Percentiles rank a stretch among this genome's conserved stretches.
Evolutionary conservation across 2,329 filamentous ascomycete genomes (phyloP).

Genomic region (Thielaviopsis cerberus): DNA sequence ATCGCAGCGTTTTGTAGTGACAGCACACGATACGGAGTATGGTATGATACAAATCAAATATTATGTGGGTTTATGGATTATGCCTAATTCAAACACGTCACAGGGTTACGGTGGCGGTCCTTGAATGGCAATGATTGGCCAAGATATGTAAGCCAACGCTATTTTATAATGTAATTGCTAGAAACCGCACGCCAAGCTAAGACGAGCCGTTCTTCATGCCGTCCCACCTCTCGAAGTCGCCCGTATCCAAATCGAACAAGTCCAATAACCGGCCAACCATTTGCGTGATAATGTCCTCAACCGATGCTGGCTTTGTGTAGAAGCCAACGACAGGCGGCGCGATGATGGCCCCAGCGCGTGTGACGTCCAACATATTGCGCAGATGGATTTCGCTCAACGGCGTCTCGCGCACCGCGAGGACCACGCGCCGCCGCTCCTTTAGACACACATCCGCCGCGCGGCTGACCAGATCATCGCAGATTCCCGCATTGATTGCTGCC

Average conservation of each 20-base stretch:
- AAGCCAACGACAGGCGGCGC: constrained; percentile 27
- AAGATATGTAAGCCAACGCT: too few species aligned
- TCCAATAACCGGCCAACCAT: constrained; percentile 29
- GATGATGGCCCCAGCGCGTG: constrained; percentile 23
- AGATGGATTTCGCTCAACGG: constrained; percentile 29
- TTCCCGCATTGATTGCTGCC: constrained; percentile 23
- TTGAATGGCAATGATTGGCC: too few species aligned
- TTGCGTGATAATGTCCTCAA: constrained; percentile 26
- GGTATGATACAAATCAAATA: too few species aligned
- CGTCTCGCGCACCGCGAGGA: constrained; percentile 25
- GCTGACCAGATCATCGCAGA: constrained; percentile 26
- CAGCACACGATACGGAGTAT: too few species aligned
- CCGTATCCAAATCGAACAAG: constrained; percentile 23
- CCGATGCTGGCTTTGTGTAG: constrained; percentile 22
- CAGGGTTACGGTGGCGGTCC: too few species aligned
- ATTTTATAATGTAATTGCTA: too few species aligned
- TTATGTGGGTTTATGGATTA: too few species aligned
- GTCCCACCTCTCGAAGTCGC: constrained; percentile 23
- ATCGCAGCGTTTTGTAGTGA: too few species aligned
- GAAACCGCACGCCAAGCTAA: too few species aligned
- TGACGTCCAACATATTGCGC: constrained; percentile 25
- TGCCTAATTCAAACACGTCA: too few species aligned
- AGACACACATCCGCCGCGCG: constrained; percentile 27
- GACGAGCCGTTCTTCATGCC: constrained; percentile 14
- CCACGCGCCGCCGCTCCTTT: constrained; percentile 24